Base-by-base conservation (phyloP, 306 rosid species). In the Dryas octopetala region DNA sequence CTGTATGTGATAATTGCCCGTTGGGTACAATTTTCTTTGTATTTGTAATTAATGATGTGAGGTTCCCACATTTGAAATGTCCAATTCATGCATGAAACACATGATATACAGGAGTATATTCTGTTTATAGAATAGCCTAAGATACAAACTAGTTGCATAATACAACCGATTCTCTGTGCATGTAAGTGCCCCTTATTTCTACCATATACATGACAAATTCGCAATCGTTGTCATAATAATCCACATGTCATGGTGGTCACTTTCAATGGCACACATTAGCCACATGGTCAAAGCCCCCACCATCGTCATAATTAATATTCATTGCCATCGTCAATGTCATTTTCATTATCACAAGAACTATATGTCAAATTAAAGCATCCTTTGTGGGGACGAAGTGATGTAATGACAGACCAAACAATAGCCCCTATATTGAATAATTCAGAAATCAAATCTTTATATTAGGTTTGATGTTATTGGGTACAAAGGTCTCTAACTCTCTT, bases 261-360 rank as follows among this genome's bases (percentile, higher is more conserved):
- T 81, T 77, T 81, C 68, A 45, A 19, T 38, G 78, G 81, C 58
- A 47, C 54, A 72, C 83, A 58, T 78, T 78, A 51, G 70, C 73
- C 66, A 43, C 51, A 40, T 47, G 53, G 58, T 70, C 71, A 63
- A 65, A 63, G 66, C 76, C 79, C 49, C 66, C 71, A 9, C 66
- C 62, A 38, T 32, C 61, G 43, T 2, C n/a, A 2, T 4, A 40
- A 41, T 48, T 49, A 23, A 23, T 72, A 51, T 55, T 71, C 62
- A 51, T 71, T 60, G n/a, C 75, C 74, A 71, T 65, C 75, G 67
- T 72, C 84, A 71, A 76, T 70, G 80, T 78, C 71, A 41, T 64
- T 70, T 78, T 78, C 88, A 28, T 82, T 65, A 76, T 80, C 76
- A 28, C 32, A 53, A 71, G 60, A 74, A 82, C 68, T 72, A 66